Evolutionary conservation across 495 filamentous ascomycete species (phyloP).

Genomic region (Umbilicaria muhlenbergii): DNA sequence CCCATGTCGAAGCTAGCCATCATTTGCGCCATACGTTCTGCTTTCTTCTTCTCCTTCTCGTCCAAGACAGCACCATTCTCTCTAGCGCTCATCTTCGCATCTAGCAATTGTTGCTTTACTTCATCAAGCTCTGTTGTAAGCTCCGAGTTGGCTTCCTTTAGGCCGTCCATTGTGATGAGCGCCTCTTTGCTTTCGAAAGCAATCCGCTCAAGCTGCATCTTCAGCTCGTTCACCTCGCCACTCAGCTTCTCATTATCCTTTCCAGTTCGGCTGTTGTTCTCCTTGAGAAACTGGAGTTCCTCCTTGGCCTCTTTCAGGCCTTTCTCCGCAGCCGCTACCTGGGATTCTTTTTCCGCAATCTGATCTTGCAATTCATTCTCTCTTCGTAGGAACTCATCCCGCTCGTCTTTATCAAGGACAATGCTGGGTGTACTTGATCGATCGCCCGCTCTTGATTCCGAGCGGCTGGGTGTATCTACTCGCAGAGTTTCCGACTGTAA

Average conservation of each 20-base stretch:
- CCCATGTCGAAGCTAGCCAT: constrained; percentile 96
- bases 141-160: constrained; percentile 91
- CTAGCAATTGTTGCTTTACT: constrained; percentile 88
- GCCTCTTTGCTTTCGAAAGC: constrained; percentile 94
- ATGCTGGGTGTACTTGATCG: constrained; percentile 77
- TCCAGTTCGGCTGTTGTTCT: constrained; percentile 60
- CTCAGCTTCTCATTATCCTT: constrained; percentile 78
- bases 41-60: constrained; percentile 97
- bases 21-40: constrained; percentile 99
- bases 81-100: constrained; percentile 89
- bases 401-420: constrained; percentile 85
- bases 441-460: constrained; percentile 75
- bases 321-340: constrained; percentile 61
- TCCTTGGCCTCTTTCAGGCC: constrained; percentile 65
- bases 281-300: constrained; percentile 66
- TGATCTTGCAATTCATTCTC: constrained; percentile 97
- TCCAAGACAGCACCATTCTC: constrained; percentile 76
- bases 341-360: constrained; percentile 78
- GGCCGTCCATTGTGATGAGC: constrained; percentile 89
- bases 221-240: constrained; percentile 73
- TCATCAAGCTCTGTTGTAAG: constrained; percentile 85
- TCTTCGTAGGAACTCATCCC: constrained; percentile 85
- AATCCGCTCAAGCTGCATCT: constrained; percentile 90
- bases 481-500: constrained; percentile 37
- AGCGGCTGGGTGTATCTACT: constrained; percentile 47